Conservation (phyloP, 345 rosid genomes). For the Xanthoceras sorbifolium region DNA sequence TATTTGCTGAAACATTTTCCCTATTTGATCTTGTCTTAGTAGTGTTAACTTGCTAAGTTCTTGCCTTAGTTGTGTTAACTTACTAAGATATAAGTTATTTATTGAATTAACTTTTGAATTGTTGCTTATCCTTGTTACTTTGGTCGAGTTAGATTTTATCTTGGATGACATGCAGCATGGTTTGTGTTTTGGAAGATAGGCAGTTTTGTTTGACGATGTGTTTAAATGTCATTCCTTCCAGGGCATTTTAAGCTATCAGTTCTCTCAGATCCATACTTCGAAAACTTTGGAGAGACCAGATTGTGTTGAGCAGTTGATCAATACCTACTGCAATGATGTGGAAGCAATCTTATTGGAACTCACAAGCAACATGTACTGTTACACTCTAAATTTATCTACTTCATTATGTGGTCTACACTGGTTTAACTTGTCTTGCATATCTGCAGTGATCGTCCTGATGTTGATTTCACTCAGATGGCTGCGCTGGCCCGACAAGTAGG, state of each 20-base stretch:
- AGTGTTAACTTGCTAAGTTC: conserved; percentile 2
- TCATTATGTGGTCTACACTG: not conserved
- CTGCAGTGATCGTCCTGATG: conserved; percentile 41
- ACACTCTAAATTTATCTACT: conserved; percentile 1
- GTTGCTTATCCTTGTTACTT: not conserved
- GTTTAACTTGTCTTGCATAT: conserved; percentile 14
- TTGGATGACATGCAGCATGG: not conserved
- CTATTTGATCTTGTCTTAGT: conserved; percentile 17
- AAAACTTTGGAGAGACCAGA: conserved; percentile 41
- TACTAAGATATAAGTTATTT: conserved; percentile 2
- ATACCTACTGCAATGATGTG: conserved; percentile 35
- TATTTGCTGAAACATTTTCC: not conserved
- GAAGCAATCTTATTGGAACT: conserved; percentile 42
- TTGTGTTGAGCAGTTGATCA: conserved; percentile 38
- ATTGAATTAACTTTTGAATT: not conserved
- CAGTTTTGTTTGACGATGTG: not conserved
- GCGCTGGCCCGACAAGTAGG: conserved; percentile 30
- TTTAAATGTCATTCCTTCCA: conserved; percentile 21
- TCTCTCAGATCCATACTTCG: conserved; percentile 35
- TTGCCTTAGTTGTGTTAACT: conserved; percentile 6
- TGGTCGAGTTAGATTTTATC: not conserved
- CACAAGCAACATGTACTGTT: conserved; percentile 30
- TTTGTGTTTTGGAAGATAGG: conserved; percentile 5
- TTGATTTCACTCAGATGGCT: conserved; percentile 41
- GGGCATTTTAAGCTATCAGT: conserved; percentile 46